Evolutionary conservation across 176 grass and related monocot species (phyloP).

Genomic region (Oryza australiensis): DNA sequence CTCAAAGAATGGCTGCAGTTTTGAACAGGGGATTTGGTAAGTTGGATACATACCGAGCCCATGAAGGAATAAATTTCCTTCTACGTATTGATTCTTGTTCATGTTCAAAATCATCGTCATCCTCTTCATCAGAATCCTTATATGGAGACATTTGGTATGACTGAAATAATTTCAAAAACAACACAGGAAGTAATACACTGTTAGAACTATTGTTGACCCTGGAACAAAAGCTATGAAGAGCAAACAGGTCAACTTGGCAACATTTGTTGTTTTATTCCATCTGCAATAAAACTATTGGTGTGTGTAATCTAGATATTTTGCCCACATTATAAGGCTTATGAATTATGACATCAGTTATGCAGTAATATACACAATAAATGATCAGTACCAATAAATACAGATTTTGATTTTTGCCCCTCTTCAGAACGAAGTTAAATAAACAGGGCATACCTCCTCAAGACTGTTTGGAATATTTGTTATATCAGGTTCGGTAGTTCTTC

Average conservation of each 20-base stretch:
- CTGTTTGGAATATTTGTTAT: slow-evolving; percentile 19
- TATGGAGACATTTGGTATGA: slow-evolving; percentile 91
- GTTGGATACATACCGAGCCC: slow-evolving; percentile 65
- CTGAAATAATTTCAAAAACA: slow-evolving; percentile 43
- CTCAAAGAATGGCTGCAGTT: background rate
- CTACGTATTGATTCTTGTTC: slow-evolving; percentile 60
- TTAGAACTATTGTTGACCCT: slow-evolving; percentile 19
- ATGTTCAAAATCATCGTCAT: slow-evolving; percentile 50
- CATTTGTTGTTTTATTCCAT: slow-evolving; percentile 2
- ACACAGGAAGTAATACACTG: slow-evolving; percentile 1
- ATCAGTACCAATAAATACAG: slow-evolving; percentile 5
- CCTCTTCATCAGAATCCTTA: slow-evolving; percentile 84
- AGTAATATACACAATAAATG: slow-evolving; percentile 3
- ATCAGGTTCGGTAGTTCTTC: slow-evolving; percentile 10
- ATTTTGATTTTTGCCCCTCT: background rate
- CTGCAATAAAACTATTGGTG: background rate
- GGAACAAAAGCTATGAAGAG: slow-evolving; percentile 22
- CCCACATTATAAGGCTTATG: background rate
- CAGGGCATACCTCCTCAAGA: slow-evolving; percentile 48
- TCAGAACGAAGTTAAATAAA: slow-evolving; percentile 33
- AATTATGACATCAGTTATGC: background rate
- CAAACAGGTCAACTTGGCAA: background rate
- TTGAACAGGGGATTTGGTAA: slow-evolving; percentile 7
- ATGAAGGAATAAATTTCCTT: slow-evolving; percentile 77
- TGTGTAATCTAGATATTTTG: slow-evolving; percentile 8